Evolutionary conservation across 306 rosid species (phyloP).

Genomic region (Dalbergia cultrata): DNA sequence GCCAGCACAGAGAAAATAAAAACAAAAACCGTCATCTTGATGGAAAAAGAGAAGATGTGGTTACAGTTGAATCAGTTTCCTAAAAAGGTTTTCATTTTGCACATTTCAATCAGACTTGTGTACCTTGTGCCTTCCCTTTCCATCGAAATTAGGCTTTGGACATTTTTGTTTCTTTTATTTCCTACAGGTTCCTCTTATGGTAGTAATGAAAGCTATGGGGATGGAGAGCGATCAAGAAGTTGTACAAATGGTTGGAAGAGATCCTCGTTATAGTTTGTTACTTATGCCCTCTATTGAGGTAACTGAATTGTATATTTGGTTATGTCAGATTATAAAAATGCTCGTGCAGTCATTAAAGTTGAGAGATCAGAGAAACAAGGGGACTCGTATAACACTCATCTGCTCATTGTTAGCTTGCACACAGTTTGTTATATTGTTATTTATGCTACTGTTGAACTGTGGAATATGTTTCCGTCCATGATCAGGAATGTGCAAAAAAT

Average conservation of each 20-base stretch:
- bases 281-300: conserved; percentile 92
- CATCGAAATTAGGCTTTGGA: conserved; percentile 15
- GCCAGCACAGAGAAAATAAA: conserved; percentile 78
- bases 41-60: conserved; percentile 81
- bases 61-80: conserved; percentile 73
- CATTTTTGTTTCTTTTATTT: conserved; percentile 18
- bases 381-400: conserved; percentile 14
- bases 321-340: conserved; percentile 22
- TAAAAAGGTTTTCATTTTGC: conserved; percentile 60
- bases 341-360: not conserved
- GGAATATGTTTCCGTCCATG: conserved; percentile 43
- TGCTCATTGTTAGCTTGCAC: conserved; percentile 19
- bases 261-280: conserved; percentile 78
- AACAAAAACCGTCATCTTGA: conserved; percentile 78
- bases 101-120: conserved; percentile 25
- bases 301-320: conserved; percentile 26
- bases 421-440: conserved; percentile 14
- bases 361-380: conserved; percentile 11
- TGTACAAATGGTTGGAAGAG: conserved; percentile 91
- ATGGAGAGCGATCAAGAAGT: conserved; percentile 93
- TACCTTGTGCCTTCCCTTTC: conserved; percentile 23
- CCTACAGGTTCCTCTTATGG: conserved; percentile 78
- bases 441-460: conserved; percentile 24
- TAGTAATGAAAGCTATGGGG: conserved; percentile 94
- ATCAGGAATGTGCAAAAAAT: conserved; percentile 79